Evolutionary conservation across 2,329 filamentous ascomycete species (phyloP).

Genomic region (Cucurbitaria berberidis): DNA sequence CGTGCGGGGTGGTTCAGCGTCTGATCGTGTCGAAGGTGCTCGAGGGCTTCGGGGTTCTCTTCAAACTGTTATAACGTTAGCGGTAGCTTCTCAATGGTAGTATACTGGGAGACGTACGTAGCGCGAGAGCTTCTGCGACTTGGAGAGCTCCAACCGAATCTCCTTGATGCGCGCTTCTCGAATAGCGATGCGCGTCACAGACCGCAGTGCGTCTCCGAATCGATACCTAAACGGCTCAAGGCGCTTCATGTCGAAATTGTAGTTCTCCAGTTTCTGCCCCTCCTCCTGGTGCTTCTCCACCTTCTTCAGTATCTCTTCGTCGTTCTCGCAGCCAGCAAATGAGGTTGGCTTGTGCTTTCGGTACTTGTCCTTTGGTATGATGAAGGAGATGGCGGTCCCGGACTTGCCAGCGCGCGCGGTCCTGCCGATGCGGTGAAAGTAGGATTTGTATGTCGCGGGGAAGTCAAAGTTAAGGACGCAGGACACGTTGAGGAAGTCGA

Average conservation of each 20-base stretch:
- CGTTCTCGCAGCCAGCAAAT: slow-evolving; percentile 75
- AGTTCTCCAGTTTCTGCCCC: slow-evolving; percentile 83
- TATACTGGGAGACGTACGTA: slow-evolving; percentile 23
- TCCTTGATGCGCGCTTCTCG: slow-evolving; percentile 89
- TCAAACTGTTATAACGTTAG: slow-evolving; percentile 72
- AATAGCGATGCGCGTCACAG: slow-evolving; percentile 87
- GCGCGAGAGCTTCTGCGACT: slow-evolving; percentile 79
- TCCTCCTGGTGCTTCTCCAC: slow-evolving; percentile 83
- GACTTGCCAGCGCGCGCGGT: slow-evolving; percentile 90
- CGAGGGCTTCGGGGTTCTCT: slow-evolving; percentile 89
- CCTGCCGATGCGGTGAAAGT: slow-evolving; percentile 94
- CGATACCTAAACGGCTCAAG: slow-evolving; percentile 94
- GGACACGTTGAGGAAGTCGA: slow-evolving; percentile 91
- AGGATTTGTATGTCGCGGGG: slow-evolving; percentile 84
- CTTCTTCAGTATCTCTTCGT: slow-evolving; percentile 82
- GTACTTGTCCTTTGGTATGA: slow-evolving; percentile 80
- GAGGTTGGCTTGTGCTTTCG: slow-evolving; percentile 89
- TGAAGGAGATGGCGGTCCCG: slow-evolving; percentile 95
- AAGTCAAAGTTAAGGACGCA: slow-evolving; percentile 94
- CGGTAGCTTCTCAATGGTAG: background rate
- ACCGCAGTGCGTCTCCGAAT: slow-evolving; percentile 81
- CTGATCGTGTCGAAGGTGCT: slow-evolving; percentile 86
- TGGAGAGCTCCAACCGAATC: slow-evolving; percentile 85
- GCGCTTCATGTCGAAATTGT: slow-evolving; percentile 92
- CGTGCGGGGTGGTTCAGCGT: slow-evolving; percentile 79